Evolutionary conservation across 2,329 filamentous ascomycete species (phyloP), one percentile per base, ranked within the genome.

Genomic region (Huntiella savannae): DNA sequence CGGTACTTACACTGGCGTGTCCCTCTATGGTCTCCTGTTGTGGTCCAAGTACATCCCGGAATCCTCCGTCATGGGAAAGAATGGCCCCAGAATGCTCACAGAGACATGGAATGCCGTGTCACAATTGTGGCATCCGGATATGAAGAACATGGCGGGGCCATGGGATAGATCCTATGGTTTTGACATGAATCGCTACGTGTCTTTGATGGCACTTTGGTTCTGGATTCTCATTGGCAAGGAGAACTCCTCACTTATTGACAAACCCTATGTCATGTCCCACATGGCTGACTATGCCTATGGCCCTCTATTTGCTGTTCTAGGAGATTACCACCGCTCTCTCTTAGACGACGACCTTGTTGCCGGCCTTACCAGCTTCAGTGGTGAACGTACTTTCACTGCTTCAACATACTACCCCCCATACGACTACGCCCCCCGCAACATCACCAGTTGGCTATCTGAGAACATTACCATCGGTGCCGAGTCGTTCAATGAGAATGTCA

Each of bases 111-210:
- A 64, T 4, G 62, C 64, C 3, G 61, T 72, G 1, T 62, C 63
- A 0, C 52, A 66, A 40, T 62, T 79, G 1, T 79, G 73, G 62
- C 70, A 77, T 45, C 67, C 73, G 1, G 63, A 66, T 2, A 57
- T 79, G 58, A 69, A 65, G 52, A 79, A 78, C 50, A 64, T 77
- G 41, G 74, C 74, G 2, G 75, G 75, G 0, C 75, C 75, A 0
- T 79, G 75, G 75, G 75, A 79, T 55, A 67, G 75, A 0, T 62
- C 67, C 0, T 79, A 79, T 51, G 73, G 73, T 1, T 77, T 69
- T 48, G 73, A 79, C 49, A 76, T 78, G 73, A 76, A 74, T 46
- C 60, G 65, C 5, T 78, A 78, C 52, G 55, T 3, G 69, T 69
- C 45, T 22, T 63, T 78, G 42, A 66, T 77, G 55, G 68, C 68